These are phyloP conservation scores for Nothophytophthora sp. DNA, from an alignment of 352 stramenopile species.

Conservation along the genomic window DNA sequence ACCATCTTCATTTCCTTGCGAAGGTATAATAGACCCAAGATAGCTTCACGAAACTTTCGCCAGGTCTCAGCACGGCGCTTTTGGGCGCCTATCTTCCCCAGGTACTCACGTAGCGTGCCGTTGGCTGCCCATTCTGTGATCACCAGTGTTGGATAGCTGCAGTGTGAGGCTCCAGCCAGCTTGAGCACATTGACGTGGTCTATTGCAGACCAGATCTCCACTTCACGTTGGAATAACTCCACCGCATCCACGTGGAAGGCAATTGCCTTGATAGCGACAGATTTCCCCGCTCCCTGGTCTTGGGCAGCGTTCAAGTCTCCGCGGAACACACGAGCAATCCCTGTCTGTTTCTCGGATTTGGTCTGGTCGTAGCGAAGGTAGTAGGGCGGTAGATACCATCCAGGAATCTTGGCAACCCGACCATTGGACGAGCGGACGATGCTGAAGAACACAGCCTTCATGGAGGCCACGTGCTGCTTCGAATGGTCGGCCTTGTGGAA, in stretches of 20 bases:
- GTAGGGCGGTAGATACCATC: constrained; percentile 29
- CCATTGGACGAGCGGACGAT: constrained; percentile 33
- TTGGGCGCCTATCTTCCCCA: neutral
- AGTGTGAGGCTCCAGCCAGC: constrained; percentile 27
- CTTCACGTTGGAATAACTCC: constrained; percentile 27
- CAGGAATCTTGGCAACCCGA: constrained; percentile 28
- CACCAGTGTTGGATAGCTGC: constrained; percentile 19
- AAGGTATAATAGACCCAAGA: constrained; percentile 44
- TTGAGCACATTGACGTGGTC: constrained; percentile 27
- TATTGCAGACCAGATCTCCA: constrained; percentile 26
- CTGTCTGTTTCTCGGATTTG: constrained; percentile 9
- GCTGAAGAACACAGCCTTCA: constrained; percentile 27
- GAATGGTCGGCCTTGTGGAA: constrained; percentile 15
- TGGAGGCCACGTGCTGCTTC: constrained; percentile 7
- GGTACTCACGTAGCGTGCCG: constrained; percentile 14
- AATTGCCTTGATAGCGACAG: constrained; percentile 10
- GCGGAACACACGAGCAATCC: too few relatives aligned
- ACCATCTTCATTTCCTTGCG: constrained; percentile 21
- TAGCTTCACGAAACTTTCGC: constrained; percentile 8
- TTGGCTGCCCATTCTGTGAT: constrained; percentile 21
- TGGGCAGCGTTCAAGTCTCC: too few relatives aligned
- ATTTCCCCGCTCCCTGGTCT: neutral
- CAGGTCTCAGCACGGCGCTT: too few relatives aligned
- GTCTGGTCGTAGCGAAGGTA: constrained; percentile 14
- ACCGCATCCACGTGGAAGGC: constrained; percentile 20